phyloP scores from a whole-genome alignment of 176 grass and related monocot genomes.

The Zea luxurians region DNA sequence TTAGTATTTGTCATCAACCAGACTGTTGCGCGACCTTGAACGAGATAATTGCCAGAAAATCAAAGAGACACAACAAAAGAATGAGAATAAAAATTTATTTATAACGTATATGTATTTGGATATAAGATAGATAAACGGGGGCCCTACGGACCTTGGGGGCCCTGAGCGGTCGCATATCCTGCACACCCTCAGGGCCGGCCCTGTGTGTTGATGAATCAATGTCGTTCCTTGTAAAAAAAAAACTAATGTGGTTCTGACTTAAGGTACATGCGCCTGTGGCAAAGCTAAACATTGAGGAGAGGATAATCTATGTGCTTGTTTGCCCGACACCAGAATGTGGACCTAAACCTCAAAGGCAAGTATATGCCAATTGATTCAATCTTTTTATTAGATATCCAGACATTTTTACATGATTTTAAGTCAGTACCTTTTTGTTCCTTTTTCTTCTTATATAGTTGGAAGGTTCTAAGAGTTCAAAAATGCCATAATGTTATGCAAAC shows the following conservation, averaged over 20 bases:
- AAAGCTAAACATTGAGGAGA: constrained; percentile 59
- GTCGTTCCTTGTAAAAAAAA: neutral
- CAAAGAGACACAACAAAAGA: no score
- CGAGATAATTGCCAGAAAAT: no score
- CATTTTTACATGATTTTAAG: neutral
- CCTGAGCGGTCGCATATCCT: no score
- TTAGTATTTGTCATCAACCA: no score
- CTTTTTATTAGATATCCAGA: neutral
- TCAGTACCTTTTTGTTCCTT: neutral
- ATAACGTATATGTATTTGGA: no score
- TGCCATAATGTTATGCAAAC: constrained; percentile 33
- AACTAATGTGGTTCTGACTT: neutral
- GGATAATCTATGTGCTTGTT: constrained; percentile 70
- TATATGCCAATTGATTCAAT: neutral
- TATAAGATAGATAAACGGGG: no score
- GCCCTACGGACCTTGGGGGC: no score
- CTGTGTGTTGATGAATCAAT: neutral
- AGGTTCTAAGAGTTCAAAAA: constrained; percentile 71
- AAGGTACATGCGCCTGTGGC: constrained; percentile 73
- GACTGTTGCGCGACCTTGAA: no score
- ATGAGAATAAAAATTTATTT: no score
- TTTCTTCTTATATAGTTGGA: constrained; percentile 68
- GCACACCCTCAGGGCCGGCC: no score
- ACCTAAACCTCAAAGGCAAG: constrained; percentile 53
- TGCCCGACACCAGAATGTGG: constrained; percentile 58